phyloP scores from a whole-genome alignment of 2,329 filamentous ascomycete genomes.

The Botrytis tulipae region DNA sequence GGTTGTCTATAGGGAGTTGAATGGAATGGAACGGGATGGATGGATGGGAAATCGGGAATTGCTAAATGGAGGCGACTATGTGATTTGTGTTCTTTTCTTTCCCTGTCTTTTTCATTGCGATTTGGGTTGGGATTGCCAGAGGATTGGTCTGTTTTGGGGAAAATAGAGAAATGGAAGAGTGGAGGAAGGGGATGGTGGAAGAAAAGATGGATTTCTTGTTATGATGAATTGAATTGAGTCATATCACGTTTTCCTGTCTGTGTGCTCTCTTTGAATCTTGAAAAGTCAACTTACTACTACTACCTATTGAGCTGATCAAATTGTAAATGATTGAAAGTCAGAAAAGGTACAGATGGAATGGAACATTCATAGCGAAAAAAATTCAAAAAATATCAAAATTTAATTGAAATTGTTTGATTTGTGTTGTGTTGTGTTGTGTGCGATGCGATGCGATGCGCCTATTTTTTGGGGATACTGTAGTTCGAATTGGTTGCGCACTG shows the following conservation, averaged over 20 bases:
- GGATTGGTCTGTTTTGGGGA: neutral
- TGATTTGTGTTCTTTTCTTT: neutral
- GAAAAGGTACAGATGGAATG: neutral
- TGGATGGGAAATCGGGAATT: neutral
- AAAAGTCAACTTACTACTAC: neutral
- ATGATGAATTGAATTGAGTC: constrained; percentile 14
- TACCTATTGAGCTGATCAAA: neutral
- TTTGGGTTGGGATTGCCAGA: constrained; percentile 10
- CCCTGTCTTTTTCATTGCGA: neutral
- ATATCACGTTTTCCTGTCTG: neutral
- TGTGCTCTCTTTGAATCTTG: neutral
- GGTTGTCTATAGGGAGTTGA: constrained; percentile 13
- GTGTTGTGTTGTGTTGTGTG: neutral
- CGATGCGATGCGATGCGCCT: neutral
- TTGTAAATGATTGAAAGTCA: neutral
- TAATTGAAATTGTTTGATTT: neutral
- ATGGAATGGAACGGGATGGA: neutral
- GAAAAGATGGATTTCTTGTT: neutral
- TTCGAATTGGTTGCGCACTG: too few relatives aligned
- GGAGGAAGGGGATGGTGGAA: neutral
- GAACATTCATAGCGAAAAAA: neutral
- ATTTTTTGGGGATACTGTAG: too few relatives aligned
- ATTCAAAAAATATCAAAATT: neutral
- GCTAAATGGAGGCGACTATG: neutral
- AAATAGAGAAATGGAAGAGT: neutral